These are phyloP conservation scores for Phytopythium litorale DNA, from an alignment of 352 stramenopile genomes.

Conservation along the genomic window DNA sequence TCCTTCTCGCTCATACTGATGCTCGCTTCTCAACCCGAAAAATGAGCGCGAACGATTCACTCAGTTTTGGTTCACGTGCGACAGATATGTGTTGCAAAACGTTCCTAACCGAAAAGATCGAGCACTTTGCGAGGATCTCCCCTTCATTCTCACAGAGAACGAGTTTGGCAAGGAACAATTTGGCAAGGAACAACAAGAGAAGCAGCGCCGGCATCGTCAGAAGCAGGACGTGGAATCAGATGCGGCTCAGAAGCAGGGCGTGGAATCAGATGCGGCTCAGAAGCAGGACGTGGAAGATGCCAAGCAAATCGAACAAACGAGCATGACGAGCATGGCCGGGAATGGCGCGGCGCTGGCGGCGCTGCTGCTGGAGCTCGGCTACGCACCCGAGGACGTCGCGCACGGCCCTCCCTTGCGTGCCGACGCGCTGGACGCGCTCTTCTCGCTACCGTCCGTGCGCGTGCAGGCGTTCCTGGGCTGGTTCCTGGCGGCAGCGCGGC, in stretches of 20 bases:
- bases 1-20: conserved; percentile 15
- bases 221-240: too few species aligned
- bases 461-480: conserved; percentile 44
- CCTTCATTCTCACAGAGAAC: conserved; percentile 17
- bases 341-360: conserved; percentile 27
- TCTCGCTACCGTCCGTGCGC: conserved; percentile 34
- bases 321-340: too few species aligned
- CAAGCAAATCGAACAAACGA: too few species aligned
- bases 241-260: too few species aligned
- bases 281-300: too few species aligned
- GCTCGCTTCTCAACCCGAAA: not conserved
- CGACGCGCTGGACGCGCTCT: conserved; percentile 33
- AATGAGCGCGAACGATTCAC: too few species aligned
- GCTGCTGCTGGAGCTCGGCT: conserved; percentile 33
- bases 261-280: too few species aligned
- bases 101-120: not conserved
- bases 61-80: too few species aligned
- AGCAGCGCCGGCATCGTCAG: conserved; percentile 1
- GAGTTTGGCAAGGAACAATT: conserved; percentile 1
- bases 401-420: conserved; percentile 12
- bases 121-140: not conserved
- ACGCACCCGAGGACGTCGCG: conserved; percentile 11
- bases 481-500: conserved; percentile 25
- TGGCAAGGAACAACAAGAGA: too few species aligned
- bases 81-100: not conserved